Evolutionary conservation across 495 filamentous ascomycete genomes (phyloP), one percentile per base, ranked within the genome.

Genomic region (Daldinia childiae): DNA sequence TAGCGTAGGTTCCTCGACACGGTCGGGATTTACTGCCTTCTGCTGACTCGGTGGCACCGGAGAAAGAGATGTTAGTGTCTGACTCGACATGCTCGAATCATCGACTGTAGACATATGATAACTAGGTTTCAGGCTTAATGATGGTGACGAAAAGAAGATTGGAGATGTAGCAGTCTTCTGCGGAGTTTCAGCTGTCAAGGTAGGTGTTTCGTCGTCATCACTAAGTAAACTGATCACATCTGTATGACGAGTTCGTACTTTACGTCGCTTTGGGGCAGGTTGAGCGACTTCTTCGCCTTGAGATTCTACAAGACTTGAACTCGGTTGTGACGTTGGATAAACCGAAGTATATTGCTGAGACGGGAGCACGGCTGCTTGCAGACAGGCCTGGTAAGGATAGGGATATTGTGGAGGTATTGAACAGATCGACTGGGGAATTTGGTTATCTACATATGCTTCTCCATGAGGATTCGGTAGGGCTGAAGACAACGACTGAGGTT

Each of bases 201-300:
- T 17, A 17, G 39, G 43, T 21, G 43, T 48, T 48, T 65, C 57
- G 1, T 72, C 69, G 15, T 67, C 60, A 29, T 67, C 64, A 45
- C 64, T 68, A 17, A 72, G 64, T 14, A 73, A 54, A 45, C 61
- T 65, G 29, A 68, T 68, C 26, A 68, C 56, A 27, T 68, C 56
- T 8, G 29, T 50, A 12, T 6, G 36, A 11, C 6, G 17, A 1
- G 26, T 30, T 21, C 36, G 1, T 32, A 41, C 32, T 55, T 65
- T 73, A 3, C 50, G 55, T 62, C 61, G 55, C 24, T 73, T 73
- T 12, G 62, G 29, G 6, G 61, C 11, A 4, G 19, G 50, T 12
- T 58, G n/a, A 56, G 29, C 30, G n/a, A 19, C 32, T 34, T 17
- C 39, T 0, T 50, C 34, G 39, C 24, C 17, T 24, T 14, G 48